Percentiles rank a stretch among this genome's conserved stretches.
Evolutionary conservation across 495 filamentous ascomycete species (phyloP).

Genomic region (Hypoxylon intermedium): DNA sequence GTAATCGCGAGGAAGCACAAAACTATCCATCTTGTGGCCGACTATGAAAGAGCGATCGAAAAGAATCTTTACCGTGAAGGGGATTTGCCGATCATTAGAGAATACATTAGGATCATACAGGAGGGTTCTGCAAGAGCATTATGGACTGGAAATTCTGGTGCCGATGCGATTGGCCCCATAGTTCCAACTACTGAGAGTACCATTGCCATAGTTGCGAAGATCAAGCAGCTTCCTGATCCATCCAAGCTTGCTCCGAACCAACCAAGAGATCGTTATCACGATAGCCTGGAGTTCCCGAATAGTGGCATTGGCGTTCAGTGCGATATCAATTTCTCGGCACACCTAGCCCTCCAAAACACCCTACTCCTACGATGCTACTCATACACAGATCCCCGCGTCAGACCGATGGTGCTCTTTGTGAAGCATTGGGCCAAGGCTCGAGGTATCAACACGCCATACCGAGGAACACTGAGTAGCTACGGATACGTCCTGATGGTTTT

Average conservation of each 20-base stretch:
- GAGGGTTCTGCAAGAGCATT: too few relatives aligned
- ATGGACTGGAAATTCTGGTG: too few relatives aligned
- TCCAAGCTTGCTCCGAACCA: slow-evolving; percentile 53
- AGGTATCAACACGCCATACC: slow-evolving; percentile 81
- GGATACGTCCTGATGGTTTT: slow-evolving; percentile 92
- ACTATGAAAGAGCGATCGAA: slow-evolving; percentile 56
- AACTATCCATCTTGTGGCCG: slow-evolving; percentile 53
- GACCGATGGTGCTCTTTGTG: slow-evolving; percentile 78
- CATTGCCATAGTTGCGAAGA: slow-evolving; percentile 36
- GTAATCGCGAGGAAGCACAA: slow-evolving; percentile 53
- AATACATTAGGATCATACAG: slow-evolving; percentile 52
- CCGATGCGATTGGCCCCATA: slow-evolving; percentile 26
- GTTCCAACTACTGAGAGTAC: slow-evolving; percentile 38
- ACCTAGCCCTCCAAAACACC: slow-evolving; percentile 80
- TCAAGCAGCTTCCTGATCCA: slow-evolving; percentile 51
- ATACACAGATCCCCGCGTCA: slow-evolving; percentile 72
- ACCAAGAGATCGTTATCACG: slow-evolving; percentile 57
- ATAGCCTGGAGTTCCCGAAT: slow-evolving; percentile 74
- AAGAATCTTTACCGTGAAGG: slow-evolving; percentile 47
- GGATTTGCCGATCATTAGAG: slow-evolving; percentile 40
- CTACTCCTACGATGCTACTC: slow-evolving; percentile 78
- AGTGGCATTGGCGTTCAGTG: slow-evolving; percentile 73
- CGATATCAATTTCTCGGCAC: slow-evolving; percentile 85
- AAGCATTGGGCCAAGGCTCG: slow-evolving; percentile 84
- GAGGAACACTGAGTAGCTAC: slow-evolving; percentile 82